phyloP scores from a whole-genome alignment of 1,139 yeast genomes.

The Eremothecium sinecaudum region DNA sequence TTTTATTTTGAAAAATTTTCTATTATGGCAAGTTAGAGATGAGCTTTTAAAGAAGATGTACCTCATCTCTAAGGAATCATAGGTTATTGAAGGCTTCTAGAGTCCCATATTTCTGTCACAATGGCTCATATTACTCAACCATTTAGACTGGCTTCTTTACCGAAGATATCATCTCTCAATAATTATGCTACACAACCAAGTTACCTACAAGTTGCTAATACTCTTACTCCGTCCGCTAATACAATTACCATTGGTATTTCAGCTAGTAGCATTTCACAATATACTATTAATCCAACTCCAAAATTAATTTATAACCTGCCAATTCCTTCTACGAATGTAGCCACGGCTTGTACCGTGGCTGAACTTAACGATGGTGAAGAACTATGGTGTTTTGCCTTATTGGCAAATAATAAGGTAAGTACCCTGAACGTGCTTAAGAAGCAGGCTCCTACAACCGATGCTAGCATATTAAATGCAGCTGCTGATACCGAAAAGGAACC shows the following conservation, averaged over 20 bases:
- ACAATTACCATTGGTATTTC: conserved; percentile 54
- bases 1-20: conserved; percentile 3
- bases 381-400: conserved; percentile 20
- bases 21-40: conserved; percentile 1
- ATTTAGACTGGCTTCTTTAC: conserved; percentile 27
- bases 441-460: conserved; percentile 11
- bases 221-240: conserved; percentile 24
- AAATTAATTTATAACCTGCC: conserved; percentile 39
- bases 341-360: conserved; percentile 27
- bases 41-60: conserved; percentile 2
- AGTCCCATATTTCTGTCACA: neutral
- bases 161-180: conserved; percentile 27
- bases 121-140: conserved; percentile 31
- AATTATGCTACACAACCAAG: conserved; percentile 20
- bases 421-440: conserved; percentile 17
- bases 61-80: no score
- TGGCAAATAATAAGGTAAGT: conserved; percentile 15
- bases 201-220: conserved; percentile 23
- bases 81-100: neutral
- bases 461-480: conserved; percentile 8
- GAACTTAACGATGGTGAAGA: conserved; percentile 11
- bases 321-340: conserved; percentile 29
- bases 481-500: conserved; percentile 18
- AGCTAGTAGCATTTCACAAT: conserved; percentile 65
- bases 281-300: conserved; percentile 72